Evolutionary conservation across 306 rosid species (phyloP), one percentile per base, ranked within the genome.

Genomic region (Prinsepia uniflora): DNA sequence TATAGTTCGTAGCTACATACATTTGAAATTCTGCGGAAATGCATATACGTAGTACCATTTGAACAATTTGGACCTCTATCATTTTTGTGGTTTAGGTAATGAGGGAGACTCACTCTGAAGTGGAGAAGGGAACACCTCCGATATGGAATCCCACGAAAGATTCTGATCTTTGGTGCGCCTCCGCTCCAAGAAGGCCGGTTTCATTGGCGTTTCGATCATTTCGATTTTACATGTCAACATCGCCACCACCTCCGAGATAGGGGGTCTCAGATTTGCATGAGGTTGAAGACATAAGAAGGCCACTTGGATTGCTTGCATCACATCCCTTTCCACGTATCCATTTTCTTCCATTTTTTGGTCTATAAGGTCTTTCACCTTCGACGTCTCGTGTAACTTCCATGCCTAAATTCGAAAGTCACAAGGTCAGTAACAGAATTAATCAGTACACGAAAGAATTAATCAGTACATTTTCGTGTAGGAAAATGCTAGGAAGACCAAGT

Each of bases 221-320:
- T 84, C 85, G 12, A 65, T 72, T 69, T 87, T 88, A 85, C 80
- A 81, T 73, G 96, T 85, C 76, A 87, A 75, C 84, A 86, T 69
- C 67, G 96, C 89, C 14, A 88, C 97, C 3, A 88, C 84, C 77
- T 85, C 87, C 69, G 97, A 93, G 96, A 93, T 90, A 2, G 92
- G 94, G 39, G 97, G 96, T 66, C 98, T 84, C 57, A 84, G 64
- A 69, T 82, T 80, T 48, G 89, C 82, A 46, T 83, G 92, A 43
- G 97, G 82, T 72, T 93, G 92, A 71, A 90, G 90, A 67, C 97
- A 90, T 10, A 88, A 64, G 62, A 90, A 83, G 49, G 92, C 92
- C 34, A 90, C 92, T 20, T 90, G 84, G 74, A 84, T 84, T 79
- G 88, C 84, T 57, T 86, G 90, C 87, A 79, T 59, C 10, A 87